Evolutionary conservation across 2,329 filamentous ascomycete species (phyloP).

Genomic region (Ophiostoma montium): DNA sequence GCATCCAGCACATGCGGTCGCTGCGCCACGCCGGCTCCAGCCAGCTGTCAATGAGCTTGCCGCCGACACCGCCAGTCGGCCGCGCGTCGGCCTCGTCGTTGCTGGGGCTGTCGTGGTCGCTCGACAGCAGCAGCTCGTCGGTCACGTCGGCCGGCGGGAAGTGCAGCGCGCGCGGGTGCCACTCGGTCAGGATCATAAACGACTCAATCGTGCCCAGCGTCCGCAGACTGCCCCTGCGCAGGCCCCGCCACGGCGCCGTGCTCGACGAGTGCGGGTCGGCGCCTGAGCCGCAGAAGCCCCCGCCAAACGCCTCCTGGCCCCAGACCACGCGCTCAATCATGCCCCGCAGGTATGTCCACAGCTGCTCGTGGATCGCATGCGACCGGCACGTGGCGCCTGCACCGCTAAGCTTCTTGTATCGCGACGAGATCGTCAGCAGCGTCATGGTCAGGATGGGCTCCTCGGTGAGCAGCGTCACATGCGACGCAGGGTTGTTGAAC

Average conservation of each 20-base stretch:
- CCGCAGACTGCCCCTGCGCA: constrained; percentile 65
- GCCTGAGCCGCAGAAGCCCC: constrained; percentile 67
- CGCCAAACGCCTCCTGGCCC: constrained; percentile 92
- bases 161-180: constrained; percentile 88
- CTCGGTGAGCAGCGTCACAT: constrained; percentile 67
- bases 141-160: constrained; percentile 74
- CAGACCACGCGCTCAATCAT: constrained; percentile 94
- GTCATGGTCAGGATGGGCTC: constrained; percentile 90
- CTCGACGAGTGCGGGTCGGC: constrained; percentile 47
- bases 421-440: constrained; percentile 77
- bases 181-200: constrained; percentile 85
- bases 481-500: constrained; percentile 68
- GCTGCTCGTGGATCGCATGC: constrained; percentile 83
- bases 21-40: constrained; percentile 90
- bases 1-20: constrained; percentile 96
- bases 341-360: constrained; percentile 85
- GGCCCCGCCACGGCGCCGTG: constrained; percentile 54
- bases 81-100: constrained; percentile 27
- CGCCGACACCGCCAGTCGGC: constrained; percentile 62
- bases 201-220: constrained; percentile 92
- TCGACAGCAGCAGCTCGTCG: constrained; percentile 52
- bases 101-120: constrained; percentile 31
- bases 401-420: constrained; percentile 68
- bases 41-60: constrained; percentile 84
- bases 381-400: constrained; percentile 72